These are phyloP conservation scores for Geotrichum phurueaensis DNA, from an alignment of 1,139 yeast species.

Conservation along the genomic window DNA sequence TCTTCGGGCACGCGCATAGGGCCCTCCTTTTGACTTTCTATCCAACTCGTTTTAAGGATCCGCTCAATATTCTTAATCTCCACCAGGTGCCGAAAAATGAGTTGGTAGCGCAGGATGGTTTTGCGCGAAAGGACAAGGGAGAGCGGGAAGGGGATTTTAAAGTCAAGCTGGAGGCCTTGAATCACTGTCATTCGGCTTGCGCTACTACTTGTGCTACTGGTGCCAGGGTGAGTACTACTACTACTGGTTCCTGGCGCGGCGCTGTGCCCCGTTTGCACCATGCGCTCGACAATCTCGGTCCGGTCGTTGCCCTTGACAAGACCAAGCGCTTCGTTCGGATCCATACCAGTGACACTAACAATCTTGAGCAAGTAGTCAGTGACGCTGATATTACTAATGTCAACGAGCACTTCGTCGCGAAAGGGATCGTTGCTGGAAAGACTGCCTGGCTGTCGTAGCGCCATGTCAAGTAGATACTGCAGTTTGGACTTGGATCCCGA, in stretches of 20 bases:
- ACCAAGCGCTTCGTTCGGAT: conserved; percentile 38
- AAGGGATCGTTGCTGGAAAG: conserved; percentile 37
- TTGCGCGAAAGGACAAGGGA: conserved; percentile 68
- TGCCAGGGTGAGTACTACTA: background rate
- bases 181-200: conserved; percentile 36
- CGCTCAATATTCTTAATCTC: conserved; percentile 58
- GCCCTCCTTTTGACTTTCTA: conserved; percentile 54
- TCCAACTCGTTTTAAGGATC: conserved; percentile 63
- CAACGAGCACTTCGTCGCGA: conserved; percentile 36
- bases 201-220: background rate
- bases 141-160: conserved; percentile 78
- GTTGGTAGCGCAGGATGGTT: conserved; percentile 70
- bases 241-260: background rate
- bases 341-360: conserved; percentile 57
- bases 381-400: conserved; percentile 32
- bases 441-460: conserved; percentile 40
- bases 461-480: conserved; percentile 38
- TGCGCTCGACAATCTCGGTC: conserved; percentile 1
- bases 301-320: conserved; percentile 4
- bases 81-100: conserved; percentile 66
- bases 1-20: conserved; percentile 23
- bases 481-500: conserved; percentile 39
- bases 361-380: conserved; percentile 60
- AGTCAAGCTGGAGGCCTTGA: conserved; percentile 58
- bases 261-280: background rate